Base-by-base conservation (phyloP, 768 basidiomycete species). In the Russula foetens region DNA sequence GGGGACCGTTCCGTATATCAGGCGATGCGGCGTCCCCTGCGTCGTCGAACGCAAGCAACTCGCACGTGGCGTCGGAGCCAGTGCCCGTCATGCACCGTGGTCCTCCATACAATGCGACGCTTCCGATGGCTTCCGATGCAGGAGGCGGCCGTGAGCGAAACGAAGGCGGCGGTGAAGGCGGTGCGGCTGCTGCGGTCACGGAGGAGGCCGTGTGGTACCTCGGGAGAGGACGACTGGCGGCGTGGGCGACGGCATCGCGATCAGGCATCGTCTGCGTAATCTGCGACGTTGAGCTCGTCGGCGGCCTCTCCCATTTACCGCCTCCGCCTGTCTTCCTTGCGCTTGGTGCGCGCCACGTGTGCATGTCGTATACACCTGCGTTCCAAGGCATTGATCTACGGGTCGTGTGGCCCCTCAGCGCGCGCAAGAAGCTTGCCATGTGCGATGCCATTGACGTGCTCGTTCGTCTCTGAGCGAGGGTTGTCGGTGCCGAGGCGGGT, bases 361-460 rank as follows among this genome's bases (percentile, higher is more conserved):
- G 63, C 45, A 41, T 66, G 14, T 59, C 63, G 47, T 66, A 66
- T 21, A 66, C 63, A 26, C 56, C 65, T 9, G 65, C 65, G 17
- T 66, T 64, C 31, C 65, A 66, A 44, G 65, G 63, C 8, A 55
- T 64, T 29, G 63, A 66, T 38, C n/a, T 58, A 17, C 58, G 65
- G 14, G 63, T 64, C 19, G 65, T 66, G 29, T 39, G 59, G 1
- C 59, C 65, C 28, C 52, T 66, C 35, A 63, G 65, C 6, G 59
- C 63, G 48, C 65, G 65, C 7, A 59, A 66, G 59, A 64, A 59
- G 9, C 59, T 66, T 7, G 65, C 65, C n/a, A 44, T 66, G 51
- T 50, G 59, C 1, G 65, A 66, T 19, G 63, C 65, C 6, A 53
- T 61, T 5, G 31, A 50, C 7, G 59, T 64, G 48, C 59, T 66